A percentile compares a stretch with the other conserved stretches of the same genome.
Conservation (phyloP, 73 alveolate genomes). For the Paramecium octaurelia region DNA sequence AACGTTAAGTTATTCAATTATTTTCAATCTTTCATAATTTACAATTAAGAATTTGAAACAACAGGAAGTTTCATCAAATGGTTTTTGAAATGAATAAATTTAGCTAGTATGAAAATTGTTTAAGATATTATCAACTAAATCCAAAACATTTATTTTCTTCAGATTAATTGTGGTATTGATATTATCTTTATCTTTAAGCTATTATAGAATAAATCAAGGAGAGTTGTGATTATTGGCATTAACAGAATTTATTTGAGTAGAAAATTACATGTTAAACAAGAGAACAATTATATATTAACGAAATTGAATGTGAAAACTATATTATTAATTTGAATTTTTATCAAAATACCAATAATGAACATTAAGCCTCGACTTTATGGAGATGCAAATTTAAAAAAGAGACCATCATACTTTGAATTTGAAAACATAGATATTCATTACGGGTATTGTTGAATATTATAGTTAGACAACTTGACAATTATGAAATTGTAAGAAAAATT, state of each 20-base stretch:
- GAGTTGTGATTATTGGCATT: not conserved
- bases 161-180: too few species aligned
- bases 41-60: too few species aligned
- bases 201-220: too few species aligned
- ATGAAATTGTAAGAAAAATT: slow-evolving; percentile 78
- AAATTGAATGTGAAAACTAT: not conserved
- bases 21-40: too few species aligned
- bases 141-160: too few species aligned
- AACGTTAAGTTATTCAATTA: not conserved
- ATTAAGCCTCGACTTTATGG: slow-evolving; percentile 50
- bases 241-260: too few species aligned
- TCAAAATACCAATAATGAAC: slow-evolving; percentile 23
- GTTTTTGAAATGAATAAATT: too few species aligned
- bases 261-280: not conserved
- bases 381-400: slow-evolving; percentile 58
- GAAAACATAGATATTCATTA: slow-evolving; percentile 53
- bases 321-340: not conserved
- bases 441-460: slow-evolving; percentile 19
- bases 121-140: not conserved
- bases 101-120: not conserved
- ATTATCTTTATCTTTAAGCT: too few species aligned
- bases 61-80: too few species aligned
- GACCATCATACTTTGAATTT: slow-evolving; percentile 59
- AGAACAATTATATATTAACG: not conserved
- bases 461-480: slow-evolving; percentile 65